A percentile compares a stretch with the other conserved stretches of the same genome.
Conservation (phyloP, 306 rosid species). For the Begonia fuchsioides region DNA sequence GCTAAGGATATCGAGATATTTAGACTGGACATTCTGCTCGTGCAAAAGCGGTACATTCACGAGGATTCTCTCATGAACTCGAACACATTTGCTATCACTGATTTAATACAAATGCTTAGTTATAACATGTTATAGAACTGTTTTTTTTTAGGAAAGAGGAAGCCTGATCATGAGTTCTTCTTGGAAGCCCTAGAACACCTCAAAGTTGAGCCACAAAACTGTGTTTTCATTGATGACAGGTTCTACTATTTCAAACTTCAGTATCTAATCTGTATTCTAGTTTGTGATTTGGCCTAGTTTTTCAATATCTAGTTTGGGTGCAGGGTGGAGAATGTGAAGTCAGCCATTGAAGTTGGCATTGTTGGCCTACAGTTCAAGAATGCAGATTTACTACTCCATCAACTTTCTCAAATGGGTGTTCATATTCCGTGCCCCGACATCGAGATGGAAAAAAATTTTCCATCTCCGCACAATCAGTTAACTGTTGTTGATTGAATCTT, state of each 20-base stretch:
- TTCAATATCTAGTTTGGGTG: not conserved
- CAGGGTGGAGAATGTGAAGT: conserved; percentile 57
- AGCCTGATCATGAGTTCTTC: conserved; percentile 79
- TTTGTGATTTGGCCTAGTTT: not conserved
- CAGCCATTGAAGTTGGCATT: conserved; percentile 63
- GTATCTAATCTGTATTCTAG: not conserved
- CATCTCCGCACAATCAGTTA: too few species aligned
- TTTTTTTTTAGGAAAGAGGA: conserved; percentile 70
- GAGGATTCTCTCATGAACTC: too few species aligned
- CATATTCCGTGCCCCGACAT: conserved; percentile 12
- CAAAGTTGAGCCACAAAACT: conserved; percentile 46
- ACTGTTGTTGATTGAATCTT: too few species aligned
- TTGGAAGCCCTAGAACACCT: conserved; percentile 53
- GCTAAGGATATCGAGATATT: conserved; percentile 52
- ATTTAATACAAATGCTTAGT: too few species aligned
- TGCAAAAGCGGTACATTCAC: conserved; percentile 33
- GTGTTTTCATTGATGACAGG: conserved; percentile 88
- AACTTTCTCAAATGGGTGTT: conserved; percentile 43
- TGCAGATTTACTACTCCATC: conserved; percentile 33
- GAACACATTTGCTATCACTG: too few species aligned
- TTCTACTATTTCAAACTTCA: conserved; percentile 9
- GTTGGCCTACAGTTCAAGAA: conserved; percentile 57
- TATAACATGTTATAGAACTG: too few species aligned
- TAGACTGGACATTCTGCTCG: conserved; percentile 95
- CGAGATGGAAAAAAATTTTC: too few species aligned